Percentiles rank a stretch among this genome's conserved stretches.
Conservation (phyloP, 306 rosid genomes). For the Castanea crenata region DNA sequence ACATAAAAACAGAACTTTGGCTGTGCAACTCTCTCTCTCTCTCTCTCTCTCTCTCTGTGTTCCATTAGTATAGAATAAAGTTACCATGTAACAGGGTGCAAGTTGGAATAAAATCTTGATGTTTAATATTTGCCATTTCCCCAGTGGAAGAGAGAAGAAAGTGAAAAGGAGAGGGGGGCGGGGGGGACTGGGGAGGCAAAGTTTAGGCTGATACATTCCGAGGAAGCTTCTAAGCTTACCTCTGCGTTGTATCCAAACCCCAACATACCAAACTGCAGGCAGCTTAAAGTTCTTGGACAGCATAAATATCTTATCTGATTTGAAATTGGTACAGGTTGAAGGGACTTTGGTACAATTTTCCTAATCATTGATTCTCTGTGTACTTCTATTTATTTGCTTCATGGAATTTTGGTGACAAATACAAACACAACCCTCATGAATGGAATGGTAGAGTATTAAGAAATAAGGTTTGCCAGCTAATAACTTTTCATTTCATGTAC, state of each 20-base stretch:
- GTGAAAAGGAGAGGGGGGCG: not conserved
- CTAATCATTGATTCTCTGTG: not conserved
- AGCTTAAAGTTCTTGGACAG: not conserved
- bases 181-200: not conserved
- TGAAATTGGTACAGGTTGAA: not conserved
- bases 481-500: not conserved
- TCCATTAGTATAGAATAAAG: too few species aligned
- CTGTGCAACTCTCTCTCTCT: too few species aligned
- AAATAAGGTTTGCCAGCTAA: not conserved
- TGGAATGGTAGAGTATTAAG: not conserved
- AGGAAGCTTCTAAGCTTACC: not conserved
- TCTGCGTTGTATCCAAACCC: not conserved
- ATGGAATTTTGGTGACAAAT: not conserved
- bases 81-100: too few species aligned
- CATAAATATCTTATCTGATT: not conserved
- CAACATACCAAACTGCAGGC: not conserved
- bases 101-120: too few species aligned
- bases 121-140: not conserved
- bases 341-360: not conserved
- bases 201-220: not conserved
- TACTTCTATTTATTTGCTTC: not conserved
- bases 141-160: not conserved
- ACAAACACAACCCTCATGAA: not conserved
- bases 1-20: not conserved
- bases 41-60: too few species aligned